Evolutionary conservation across 306 rosid species (phyloP).

Genomic region (Gynostemma pentaphyllum): DNA sequence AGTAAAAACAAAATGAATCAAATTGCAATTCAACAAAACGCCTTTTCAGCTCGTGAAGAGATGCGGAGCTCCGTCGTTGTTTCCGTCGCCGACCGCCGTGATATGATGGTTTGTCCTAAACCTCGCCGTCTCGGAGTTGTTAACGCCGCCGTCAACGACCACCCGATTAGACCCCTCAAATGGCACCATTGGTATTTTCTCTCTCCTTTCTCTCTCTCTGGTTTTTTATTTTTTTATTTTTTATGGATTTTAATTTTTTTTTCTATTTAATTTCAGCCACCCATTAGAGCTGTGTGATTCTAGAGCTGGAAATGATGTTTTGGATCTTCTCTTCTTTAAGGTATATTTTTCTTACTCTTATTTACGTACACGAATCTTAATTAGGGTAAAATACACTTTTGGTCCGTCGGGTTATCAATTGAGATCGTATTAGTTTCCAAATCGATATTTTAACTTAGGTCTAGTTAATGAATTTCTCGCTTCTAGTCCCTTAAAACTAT

Average conservation of each 20-base stretch:
- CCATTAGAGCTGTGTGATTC: conserved; percentile 53
- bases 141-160: conserved; percentile 38
- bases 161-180: conserved; percentile 33
- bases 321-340: conserved; percentile 66
- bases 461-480: no score
- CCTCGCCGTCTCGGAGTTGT: conserved; percentile 70
- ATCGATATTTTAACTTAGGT: no score
- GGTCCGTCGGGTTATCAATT: no score
- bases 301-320: conserved; percentile 35
- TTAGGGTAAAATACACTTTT: no score
- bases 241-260: background rate
- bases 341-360: conserved; percentile 15
- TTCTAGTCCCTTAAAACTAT: no score
- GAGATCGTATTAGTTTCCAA: no score
- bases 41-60: conserved; percentile 49
- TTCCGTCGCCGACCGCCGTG: conserved; percentile 19
- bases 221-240: background rate
- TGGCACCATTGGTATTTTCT: conserved; percentile 48
- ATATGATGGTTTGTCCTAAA: conserved; percentile 64
- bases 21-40: conserved; percentile 46
- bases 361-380: no score
- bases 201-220: background rate
- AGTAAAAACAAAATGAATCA: conserved; percentile 41
- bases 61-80: conserved; percentile 14
- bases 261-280: conserved; percentile 34